phyloP scores from a whole-genome alignment of 805 yeast species.

The Candida golubevii region DNA sequence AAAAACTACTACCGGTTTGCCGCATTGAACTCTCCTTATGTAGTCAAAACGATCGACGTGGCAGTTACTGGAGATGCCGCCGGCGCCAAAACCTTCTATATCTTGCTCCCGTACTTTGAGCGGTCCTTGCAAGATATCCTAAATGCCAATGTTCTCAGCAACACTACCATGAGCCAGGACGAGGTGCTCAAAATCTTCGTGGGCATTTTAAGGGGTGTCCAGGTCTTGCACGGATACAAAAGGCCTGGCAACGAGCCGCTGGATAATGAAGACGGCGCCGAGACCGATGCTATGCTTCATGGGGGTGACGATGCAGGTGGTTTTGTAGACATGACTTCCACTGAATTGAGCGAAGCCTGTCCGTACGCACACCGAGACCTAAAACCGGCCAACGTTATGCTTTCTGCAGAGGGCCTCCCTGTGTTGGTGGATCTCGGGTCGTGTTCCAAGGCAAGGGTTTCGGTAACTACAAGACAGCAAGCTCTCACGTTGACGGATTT shows the following conservation, averaged over 20 bases:
- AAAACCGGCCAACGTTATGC: constrained; percentile 86
- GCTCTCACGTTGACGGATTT: constrained; percentile 75
- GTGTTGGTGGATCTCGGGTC: constrained; percentile 85
- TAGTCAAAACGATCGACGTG: constrained; percentile 68
- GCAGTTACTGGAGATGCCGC: constrained; percentile 67
- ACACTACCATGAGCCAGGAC: constrained; percentile 49
- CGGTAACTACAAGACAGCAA: constrained; percentile 56
- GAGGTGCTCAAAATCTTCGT: constrained; percentile 60
- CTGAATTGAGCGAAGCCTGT: constrained; percentile 52
- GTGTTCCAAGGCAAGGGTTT: constrained; percentile 57
- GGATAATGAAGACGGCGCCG: constrained; percentile 14
- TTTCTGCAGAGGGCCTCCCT: constrained; percentile 68
- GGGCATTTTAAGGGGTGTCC: constrained; percentile 72
- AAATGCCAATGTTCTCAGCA: constrained; percentile 56
- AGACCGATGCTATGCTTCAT: constrained; percentile 14
- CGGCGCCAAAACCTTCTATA: constrained; percentile 75
- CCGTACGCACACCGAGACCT: constrained; percentile 85
- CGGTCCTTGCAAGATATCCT: constrained; percentile 77
- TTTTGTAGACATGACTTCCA: constrained; percentile 16
- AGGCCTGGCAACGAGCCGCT: constrained; percentile 14
- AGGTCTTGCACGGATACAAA: constrained; percentile 67
- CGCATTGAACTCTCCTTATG: constrained; percentile 52
- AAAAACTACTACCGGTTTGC: constrained; percentile 67
- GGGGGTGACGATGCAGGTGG: constrained; percentile 25
- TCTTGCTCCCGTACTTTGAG: constrained; percentile 73